These are phyloP conservation scores for Citrus glauca DNA, from an alignment of 345 rosid genomes.

Conservation along the genomic window DNA sequence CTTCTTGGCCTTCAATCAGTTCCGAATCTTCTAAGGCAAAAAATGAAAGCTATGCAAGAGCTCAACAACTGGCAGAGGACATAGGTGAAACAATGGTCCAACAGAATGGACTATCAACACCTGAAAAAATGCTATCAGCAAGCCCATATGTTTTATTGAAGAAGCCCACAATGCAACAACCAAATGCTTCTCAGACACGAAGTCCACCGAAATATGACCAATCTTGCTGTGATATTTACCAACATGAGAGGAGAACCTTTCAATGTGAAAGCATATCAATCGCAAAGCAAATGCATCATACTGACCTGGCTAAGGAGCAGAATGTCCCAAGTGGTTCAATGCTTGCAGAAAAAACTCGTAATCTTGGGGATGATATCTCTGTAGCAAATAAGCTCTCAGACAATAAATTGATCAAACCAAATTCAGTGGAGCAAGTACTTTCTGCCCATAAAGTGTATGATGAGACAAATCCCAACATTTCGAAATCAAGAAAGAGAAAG, in stretches of 20 bases:
- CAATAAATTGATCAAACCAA: slow-evolving; percentile 28
- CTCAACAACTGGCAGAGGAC: slow-evolving; percentile 21
- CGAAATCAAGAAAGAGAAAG: slow-evolving; percentile 48
- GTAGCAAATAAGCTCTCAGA: slow-evolving; percentile 20
- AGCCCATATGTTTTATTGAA: slow-evolving; percentile 18
- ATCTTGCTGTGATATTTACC: slow-evolving; percentile 20
- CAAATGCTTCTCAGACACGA: slow-evolving; percentile 16
- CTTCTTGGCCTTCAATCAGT: slow-evolving; percentile 44
- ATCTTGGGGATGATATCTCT: slow-evolving; percentile 27
- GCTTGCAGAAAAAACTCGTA: slow-evolving; percentile 21
- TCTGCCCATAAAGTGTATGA: slow-evolving; percentile 19
- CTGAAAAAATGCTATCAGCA: slow-evolving; percentile 20
- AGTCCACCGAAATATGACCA: slow-evolving; percentile 18
- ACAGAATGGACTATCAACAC: slow-evolving; percentile 18
- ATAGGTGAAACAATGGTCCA: slow-evolving; percentile 16
- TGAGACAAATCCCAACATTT: slow-evolving; percentile 26
- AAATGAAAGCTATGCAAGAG: slow-evolving; percentile 18
- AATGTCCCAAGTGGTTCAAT: slow-evolving; percentile 22
- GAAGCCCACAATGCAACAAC: slow-evolving; percentile 23
- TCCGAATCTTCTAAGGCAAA: slow-evolving; percentile 29
- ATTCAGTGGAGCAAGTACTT: slow-evolving; percentile 32
- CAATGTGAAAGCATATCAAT: slow-evolving; percentile 22
- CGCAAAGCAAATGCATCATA: slow-evolving; percentile 20
- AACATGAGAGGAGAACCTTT: slow-evolving; percentile 26
- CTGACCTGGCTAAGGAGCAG: slow-evolving; percentile 27